Percentiles rank a stretch among this genome's conserved stretches.
These are phyloP conservation scores for Rhizophagus clarus DNA, from an alignment of 192 early-diverging fungal species.

Conservation along the genomic window DNA sequence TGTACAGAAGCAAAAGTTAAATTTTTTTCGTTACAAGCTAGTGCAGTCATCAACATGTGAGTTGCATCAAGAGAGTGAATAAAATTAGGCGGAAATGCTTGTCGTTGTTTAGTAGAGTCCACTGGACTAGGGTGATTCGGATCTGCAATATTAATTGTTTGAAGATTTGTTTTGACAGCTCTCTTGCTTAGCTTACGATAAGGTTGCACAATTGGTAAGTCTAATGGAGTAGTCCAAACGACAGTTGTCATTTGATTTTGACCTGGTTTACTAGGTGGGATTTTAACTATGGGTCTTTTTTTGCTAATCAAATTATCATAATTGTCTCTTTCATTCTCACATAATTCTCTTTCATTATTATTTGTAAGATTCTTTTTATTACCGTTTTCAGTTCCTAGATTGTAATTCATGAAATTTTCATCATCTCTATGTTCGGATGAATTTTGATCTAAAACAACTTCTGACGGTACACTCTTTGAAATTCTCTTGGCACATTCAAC, in stretches of 20 bases:
- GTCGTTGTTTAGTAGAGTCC: conserved; percentile 88
- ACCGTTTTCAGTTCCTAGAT: conserved; percentile 22
- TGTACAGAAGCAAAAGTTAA: conserved; percentile 94
- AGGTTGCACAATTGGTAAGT: conserved; percentile 95
- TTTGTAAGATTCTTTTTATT: neutral
- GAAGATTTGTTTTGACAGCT: conserved; percentile 75
- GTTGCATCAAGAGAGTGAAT: conserved; percentile 97
- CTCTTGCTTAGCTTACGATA: conserved; percentile 76
- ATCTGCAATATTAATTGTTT: conserved; percentile 78
- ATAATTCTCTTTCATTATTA: neutral
- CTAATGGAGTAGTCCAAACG: conserved; percentile 95
- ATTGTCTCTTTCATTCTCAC: neutral
- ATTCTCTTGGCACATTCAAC: conserved; percentile 84
- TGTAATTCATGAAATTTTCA: conserved; percentile 36
- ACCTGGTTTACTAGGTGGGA: conserved; percentile 20
- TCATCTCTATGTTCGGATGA: conserved; percentile 29
- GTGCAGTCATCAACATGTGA: conserved; percentile 95
- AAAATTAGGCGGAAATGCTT: conserved; percentile 98
- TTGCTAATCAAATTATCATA: neutral
- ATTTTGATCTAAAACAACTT: conserved; percentile 36
- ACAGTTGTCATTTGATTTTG: conserved; percentile 84
- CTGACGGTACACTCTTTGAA: conserved; percentile 70
- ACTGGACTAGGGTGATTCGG: conserved; percentile 71
- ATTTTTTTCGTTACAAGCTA: conserved; percentile 75
- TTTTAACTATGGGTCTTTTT: conserved; percentile 13